phyloP scores from a whole-genome alignment of 2,329 filamentous ascomycete genomes.

The Daldinia eschscholtzii region DNA sequence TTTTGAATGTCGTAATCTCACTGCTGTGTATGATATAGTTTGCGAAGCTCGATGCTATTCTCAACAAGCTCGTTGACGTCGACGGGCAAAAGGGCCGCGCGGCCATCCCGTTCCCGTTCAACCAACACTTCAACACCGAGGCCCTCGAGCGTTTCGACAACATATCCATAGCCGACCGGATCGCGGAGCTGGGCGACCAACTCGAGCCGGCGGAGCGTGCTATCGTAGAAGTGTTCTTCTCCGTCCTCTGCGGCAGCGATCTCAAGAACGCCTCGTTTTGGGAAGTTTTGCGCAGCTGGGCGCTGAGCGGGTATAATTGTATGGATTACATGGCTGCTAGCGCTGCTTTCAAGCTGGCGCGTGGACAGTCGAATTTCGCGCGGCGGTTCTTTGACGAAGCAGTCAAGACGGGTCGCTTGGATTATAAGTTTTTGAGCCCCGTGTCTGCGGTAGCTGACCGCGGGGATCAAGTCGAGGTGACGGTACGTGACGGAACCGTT shows the following conservation, averaged over 20 bases:
- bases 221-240: constrained; percentile 57
- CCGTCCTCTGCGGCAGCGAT: constrained; percentile 59
- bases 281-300: constrained; percentile 65
- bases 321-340: constrained; percentile 56
- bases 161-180: constrained; percentile 58
- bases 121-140: constrained; percentile 51
- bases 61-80: constrained; percentile 61
- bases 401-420: constrained; percentile 54
- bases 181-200: constrained; percentile 56
- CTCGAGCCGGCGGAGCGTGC: constrained; percentile 58
- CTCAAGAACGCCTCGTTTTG: constrained; percentile 60
- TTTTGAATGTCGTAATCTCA: not conserved
- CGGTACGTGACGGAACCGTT: not conserved
- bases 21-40: not conserved
- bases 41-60: constrained; percentile 9
- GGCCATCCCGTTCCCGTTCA: constrained; percentile 58
- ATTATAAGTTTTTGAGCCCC: constrained; percentile 58
- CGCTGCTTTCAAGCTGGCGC: constrained; percentile 58
- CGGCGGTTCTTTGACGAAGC: constrained; percentile 61
- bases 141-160: constrained; percentile 54
- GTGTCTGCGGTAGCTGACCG: constrained; percentile 40
- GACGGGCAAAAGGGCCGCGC: constrained; percentile 57
- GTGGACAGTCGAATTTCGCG: constrained; percentile 61
- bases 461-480: not conserved
- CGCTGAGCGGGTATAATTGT: constrained; percentile 57